A percentile compares a stretch with the other conserved stretches of the same genome.
Evolutionary conservation across 2,329 filamentous ascomycete species (phyloP).

Genomic region (Claviceps arundinis): DNA sequence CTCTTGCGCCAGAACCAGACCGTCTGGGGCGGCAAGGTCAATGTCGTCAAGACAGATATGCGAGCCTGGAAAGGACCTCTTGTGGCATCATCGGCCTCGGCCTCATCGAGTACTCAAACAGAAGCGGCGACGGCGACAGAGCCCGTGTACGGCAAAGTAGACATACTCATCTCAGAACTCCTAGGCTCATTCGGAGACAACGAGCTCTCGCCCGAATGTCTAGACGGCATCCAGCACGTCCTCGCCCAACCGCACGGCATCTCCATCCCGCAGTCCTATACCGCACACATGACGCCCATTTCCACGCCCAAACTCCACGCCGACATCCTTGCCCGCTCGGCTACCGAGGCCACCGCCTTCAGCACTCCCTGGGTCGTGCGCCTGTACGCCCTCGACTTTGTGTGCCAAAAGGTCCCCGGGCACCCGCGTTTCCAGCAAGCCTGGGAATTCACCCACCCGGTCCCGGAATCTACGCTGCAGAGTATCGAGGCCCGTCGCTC

Average conservation of each 20-base stretch:
- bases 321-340: conserved; percentile 55
- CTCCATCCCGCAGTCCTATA: conserved; percentile 87
- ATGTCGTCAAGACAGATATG: conserved; percentile 93
- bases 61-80: conserved; percentile 82
- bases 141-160: conserved; percentile 52
- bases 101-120: conserved; percentile 14
- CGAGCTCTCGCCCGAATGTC: conserved; percentile 88
- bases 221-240: conserved; percentile 90
- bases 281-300: conserved; percentile 85
- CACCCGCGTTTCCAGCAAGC: conserved; percentile 56
- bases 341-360: conserved; percentile 56
- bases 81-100: conserved; percentile 22
- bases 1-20: conserved; percentile 74
- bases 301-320: conserved; percentile 73
- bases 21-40: conserved; percentile 70
- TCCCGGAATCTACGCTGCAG: conserved; percentile 45
- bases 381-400: conserved; percentile 77
- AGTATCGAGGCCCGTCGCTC: conserved; percentile 43
- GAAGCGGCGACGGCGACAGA: conserved; percentile 21
- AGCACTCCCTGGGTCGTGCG: conserved; percentile 93
- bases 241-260: conserved; percentile 69
- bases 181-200: conserved; percentile 95
- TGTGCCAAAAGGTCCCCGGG: conserved; percentile 50
- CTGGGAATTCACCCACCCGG: conserved; percentile 70
- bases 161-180: conserved; percentile 88